phyloP scores from a whole-genome alignment of 495 filamentous ascomycete genomes.

The Penicillium goetzii region DNA sequence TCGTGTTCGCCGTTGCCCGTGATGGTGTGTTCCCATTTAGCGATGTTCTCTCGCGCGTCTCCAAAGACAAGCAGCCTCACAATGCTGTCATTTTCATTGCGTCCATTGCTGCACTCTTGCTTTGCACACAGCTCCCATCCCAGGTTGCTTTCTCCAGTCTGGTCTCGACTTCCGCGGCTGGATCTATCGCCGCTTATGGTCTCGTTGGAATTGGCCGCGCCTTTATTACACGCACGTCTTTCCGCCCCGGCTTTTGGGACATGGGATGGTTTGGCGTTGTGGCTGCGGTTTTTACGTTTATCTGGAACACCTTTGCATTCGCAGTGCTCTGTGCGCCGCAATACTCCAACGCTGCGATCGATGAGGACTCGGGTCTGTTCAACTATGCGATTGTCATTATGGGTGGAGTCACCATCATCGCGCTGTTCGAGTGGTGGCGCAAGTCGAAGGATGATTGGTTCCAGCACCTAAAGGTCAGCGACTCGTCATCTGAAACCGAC shows the following conservation, averaged over 20 bases:
- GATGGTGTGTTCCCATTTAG: constrained; percentile 45
- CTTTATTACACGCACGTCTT: constrained; percentile 37
- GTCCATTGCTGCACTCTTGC: constrained; percentile 35
- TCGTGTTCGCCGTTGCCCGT: constrained; percentile 45
- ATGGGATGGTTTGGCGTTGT: constrained; percentile 37
- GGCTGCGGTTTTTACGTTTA: constrained; percentile 38
- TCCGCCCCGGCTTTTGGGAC: constrained; percentile 38
- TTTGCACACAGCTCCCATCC: constrained; percentile 42
- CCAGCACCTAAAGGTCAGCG: constrained; percentile 32
- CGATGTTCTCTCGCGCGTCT: constrained; percentile 37
- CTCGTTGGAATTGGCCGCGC: constrained; percentile 40
- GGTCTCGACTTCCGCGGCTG: constrained; percentile 41
- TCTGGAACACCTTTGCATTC: constrained; percentile 44
- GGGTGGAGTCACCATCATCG: constrained; percentile 41
- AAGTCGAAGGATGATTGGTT: constrained; percentile 41
- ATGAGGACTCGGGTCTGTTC: constrained; percentile 35
- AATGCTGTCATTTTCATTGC: constrained; percentile 44
- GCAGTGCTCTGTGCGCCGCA: constrained; percentile 41
- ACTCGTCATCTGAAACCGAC: constrained; percentile 23
- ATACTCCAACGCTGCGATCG: constrained; percentile 34
- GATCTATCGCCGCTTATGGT: constrained; percentile 43
- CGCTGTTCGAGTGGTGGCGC: constrained; percentile 40
- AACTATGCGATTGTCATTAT: constrained; percentile 46
- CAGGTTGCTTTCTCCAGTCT: constrained; percentile 40
- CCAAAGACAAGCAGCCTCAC: constrained; percentile 40